These are phyloP conservation scores for Verticillium isaacii DNA, from an alignment of 2,329 filamentous ascomycete genomes.

Conservation along the genomic window DNA sequence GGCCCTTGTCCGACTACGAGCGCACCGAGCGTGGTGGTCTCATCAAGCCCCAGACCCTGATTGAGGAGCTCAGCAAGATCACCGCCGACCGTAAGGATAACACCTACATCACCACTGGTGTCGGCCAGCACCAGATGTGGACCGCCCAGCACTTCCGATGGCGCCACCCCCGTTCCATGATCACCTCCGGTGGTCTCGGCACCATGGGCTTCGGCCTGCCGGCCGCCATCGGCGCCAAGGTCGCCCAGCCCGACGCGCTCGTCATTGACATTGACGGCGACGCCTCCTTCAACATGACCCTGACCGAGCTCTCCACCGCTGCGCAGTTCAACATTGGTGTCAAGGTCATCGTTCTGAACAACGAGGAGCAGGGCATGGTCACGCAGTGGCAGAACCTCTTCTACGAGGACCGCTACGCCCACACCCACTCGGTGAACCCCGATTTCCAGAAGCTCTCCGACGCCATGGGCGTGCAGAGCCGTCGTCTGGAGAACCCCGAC, in stretches of 20 bases:
- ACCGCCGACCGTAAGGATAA: constrained; percentile 75
- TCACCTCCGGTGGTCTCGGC: constrained; percentile 91
- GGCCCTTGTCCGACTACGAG: constrained; percentile 81
- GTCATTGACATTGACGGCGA: constrained; percentile 97
- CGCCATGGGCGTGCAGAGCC: constrained; percentile 80
- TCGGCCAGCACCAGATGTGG: constrained; percentile 99
- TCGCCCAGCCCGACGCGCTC: constrained; percentile 67
- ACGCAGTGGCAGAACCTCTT: constrained; percentile 98
- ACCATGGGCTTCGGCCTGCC: constrained; percentile 90
- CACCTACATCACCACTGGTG: constrained; percentile 88
- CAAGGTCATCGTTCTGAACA: constrained; percentile 93
- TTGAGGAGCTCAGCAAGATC: constrained; percentile 83
- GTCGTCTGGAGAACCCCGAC: constrained; percentile 66
- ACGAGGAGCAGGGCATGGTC: constrained; percentile 98
- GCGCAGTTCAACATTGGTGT: constrained; percentile 95
- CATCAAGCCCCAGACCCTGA: constrained; percentile 93
- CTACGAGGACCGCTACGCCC: constrained; percentile 87
- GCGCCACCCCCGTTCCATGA: constrained; percentile 86
- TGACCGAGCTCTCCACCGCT: constrained; percentile 90
- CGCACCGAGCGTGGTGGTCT: constrained; percentile 67
- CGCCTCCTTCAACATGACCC: constrained; percentile 98
- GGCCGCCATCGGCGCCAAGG: constrained; percentile 92
- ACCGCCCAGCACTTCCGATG: constrained; percentile 94
- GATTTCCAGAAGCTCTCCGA: constrained; percentile 92
- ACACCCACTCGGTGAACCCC: constrained; percentile 94